Conservation (phyloP, 2,329 filamentous ascomycete genomes). For the Microdochium trichocladiopsis region DNA sequence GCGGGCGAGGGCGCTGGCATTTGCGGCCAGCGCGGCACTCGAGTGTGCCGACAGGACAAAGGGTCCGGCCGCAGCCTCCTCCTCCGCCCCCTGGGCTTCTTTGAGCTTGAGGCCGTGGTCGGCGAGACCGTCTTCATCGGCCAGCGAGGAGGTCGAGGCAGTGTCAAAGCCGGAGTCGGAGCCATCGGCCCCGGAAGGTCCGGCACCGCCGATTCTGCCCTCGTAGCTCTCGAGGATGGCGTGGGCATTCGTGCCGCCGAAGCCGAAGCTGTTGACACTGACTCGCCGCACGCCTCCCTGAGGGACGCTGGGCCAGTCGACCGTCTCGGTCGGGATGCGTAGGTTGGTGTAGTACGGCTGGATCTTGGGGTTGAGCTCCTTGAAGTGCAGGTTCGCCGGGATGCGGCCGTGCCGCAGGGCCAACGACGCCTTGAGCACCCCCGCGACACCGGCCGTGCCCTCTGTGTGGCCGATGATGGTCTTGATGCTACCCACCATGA, state of each 20-base stretch:
- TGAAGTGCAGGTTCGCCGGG: slow-evolving; percentile 19
- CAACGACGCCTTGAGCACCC: slow-evolving; percentile 7
- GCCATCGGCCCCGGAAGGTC: neutral
- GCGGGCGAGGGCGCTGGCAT: neutral
- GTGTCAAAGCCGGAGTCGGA: neutral
- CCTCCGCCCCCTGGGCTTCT: neutral
- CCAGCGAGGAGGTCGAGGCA: neutral
- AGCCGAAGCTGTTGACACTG: slow-evolving; percentile 14
- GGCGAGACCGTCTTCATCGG: neutral
- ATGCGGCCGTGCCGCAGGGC: slow-evolving; percentile 6
- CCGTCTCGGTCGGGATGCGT: slow-evolving; percentile 1
- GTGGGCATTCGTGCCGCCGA: slow-evolving; percentile 12
- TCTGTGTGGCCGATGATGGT: slow-evolving; percentile 14
- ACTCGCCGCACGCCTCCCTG: slow-evolving; percentile 5
- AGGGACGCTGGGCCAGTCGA: slow-evolving; percentile 6
- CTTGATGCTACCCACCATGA: slow-evolving; percentile 10
- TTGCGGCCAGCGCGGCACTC: neutral
- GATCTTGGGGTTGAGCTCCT: slow-evolving; percentile 14
- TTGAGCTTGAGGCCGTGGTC: neutral
- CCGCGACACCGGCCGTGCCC: slow-evolving; percentile 12
- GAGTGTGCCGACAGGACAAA: neutral
- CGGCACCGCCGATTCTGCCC: neutral
- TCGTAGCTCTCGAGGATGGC: slow-evolving; percentile 7
- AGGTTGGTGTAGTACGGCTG: slow-evolving; percentile 10
- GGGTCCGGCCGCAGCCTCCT: neutral